Conservation (phyloP, 2,329 filamentous ascomycete genomes). For the Grosmannia serpens region DNA sequence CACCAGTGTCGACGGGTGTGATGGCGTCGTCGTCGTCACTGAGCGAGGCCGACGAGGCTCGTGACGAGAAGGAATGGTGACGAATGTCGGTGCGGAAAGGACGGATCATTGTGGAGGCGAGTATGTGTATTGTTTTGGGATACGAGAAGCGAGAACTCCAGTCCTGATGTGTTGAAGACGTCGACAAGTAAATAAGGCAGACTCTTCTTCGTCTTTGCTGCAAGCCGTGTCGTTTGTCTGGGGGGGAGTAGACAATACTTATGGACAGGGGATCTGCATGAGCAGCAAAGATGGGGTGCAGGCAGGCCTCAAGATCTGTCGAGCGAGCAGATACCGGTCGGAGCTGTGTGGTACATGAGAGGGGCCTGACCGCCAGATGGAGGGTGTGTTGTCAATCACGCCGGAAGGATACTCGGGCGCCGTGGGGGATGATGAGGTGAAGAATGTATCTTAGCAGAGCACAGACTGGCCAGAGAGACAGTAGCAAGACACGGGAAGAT, state of each 20-base stretch:
- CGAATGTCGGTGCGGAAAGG: neutral
- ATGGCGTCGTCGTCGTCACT: constrained; percentile 13
- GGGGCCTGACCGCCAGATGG: neutral
- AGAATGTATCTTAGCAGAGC: neutral
- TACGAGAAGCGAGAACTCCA: neutral
- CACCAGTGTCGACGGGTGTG: constrained; percentile 3
- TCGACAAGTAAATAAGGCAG: neutral
- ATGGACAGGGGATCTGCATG: too few relatives aligned
- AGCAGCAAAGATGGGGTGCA: too few relatives aligned
- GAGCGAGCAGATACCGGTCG: neutral
- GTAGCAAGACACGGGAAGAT: neutral
- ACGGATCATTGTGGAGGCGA: neutral
- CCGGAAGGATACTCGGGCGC: neutral
- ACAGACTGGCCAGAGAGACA: neutral
- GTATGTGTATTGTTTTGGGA: neutral
- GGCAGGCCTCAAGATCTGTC: neutral
- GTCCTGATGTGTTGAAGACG: neutral
- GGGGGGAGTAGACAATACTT: too few relatives aligned
- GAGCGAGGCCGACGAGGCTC: constrained; percentile 11
- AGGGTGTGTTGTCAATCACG: neutral
- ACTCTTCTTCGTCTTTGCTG: neutral
- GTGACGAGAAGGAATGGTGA: constrained; percentile 1
- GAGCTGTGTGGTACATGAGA: neutral
- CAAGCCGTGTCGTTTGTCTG: neutral
- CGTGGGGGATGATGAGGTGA: neutral